Evolutionary conservation across 1,139 yeast species (phyloP), one percentile per base, ranked within the genome.

Genomic region (Debaryomyces nepalensis): DNA sequence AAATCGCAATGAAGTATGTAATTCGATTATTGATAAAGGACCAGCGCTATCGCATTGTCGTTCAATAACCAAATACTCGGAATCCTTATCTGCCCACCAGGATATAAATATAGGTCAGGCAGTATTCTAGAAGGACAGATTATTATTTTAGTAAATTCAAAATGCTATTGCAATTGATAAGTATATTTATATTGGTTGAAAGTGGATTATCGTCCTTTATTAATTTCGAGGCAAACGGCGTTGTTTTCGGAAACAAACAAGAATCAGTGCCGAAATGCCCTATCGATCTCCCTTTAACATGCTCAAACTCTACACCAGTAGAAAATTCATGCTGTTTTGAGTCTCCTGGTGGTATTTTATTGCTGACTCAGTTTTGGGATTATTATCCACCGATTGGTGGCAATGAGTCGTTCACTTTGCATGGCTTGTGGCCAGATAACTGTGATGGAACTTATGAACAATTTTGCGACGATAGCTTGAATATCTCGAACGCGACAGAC

Each of bases 341-440:
- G 58, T 77, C 82, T 38, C 95, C 96, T 3, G 93, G 95, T 24
- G 97, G 98, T 1, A 75, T 90, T 11, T 70, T 91, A 31, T 64
- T 91, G 37, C 87, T 84, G 55, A 88, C 98, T 0, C 98, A 93
- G 61, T 90, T 91, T 64, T 93, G 98, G 98, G 96, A 90, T 62
- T 88, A 87, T 58, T 70, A 71, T 46, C 97, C 97, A 0, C 45
- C 50, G 12, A 40, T 46, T 26, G 50, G 50, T 11, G 46, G 39
- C 4, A 71, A 77, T 36, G 84, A 89, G 50, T 70, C 81, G 47
- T 93, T 89, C 65, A 93, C 98, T 0, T 67, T 88, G 26, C 77
- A 73, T 48, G 78, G 78, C 2, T 62, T 73, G 40, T 73, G 78
- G 78, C 77, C 77, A 2, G 76, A 73, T 46, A 46, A 46, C 27